Percentiles rank a stretch among this genome's conserved stretches.
These are phyloP conservation scores for Dictyostelium intermedium DNA, from an alignment of 78 protist genomes.

Conservation along the genomic window DNA sequence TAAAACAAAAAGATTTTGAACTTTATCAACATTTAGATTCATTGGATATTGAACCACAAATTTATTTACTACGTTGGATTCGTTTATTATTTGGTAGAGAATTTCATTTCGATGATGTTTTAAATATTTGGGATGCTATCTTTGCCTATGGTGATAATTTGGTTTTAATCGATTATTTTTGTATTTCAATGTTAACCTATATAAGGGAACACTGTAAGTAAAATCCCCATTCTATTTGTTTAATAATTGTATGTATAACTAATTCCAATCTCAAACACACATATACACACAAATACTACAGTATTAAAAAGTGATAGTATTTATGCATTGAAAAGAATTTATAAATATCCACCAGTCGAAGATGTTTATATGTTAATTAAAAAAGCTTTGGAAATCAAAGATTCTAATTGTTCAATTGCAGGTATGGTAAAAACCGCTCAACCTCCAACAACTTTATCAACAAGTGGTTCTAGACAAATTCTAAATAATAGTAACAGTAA, in stretches of 20 bases:
- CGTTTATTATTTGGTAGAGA: slow-evolving; percentile 89
- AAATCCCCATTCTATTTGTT: neutral
- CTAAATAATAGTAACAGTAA: neutral
- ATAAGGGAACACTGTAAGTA: slow-evolving; percentile 74
- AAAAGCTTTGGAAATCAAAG: slow-evolving; percentile 48
- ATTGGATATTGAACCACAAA: slow-evolving; percentile 81
- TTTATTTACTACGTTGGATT: slow-evolving; percentile 85
- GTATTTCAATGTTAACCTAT: slow-evolving; percentile 83
- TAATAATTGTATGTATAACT: no score
- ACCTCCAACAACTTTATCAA: neutral
- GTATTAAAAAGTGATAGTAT: slow-evolving; percentile 62
- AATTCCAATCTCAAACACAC: no score
- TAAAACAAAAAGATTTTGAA: slow-evolving; percentile 54
- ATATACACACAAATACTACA: neutral
- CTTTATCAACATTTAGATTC: slow-evolving; percentile 35
- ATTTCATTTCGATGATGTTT: slow-evolving; percentile 86
- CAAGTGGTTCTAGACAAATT: neutral
- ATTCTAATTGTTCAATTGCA: slow-evolving; percentile 6
- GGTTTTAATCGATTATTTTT: slow-evolving; percentile 73
- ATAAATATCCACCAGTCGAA: slow-evolving; percentile 90
- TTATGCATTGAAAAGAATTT: slow-evolving; percentile 74
- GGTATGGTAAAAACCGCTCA: neutral
- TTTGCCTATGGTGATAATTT: slow-evolving; percentile 76
- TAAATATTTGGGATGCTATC: slow-evolving; percentile 87
- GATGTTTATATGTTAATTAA: slow-evolving; percentile 65